Base-by-base conservation (phyloP, 116 monocot genomes). In the Dioscorea cayenensis region DNA sequence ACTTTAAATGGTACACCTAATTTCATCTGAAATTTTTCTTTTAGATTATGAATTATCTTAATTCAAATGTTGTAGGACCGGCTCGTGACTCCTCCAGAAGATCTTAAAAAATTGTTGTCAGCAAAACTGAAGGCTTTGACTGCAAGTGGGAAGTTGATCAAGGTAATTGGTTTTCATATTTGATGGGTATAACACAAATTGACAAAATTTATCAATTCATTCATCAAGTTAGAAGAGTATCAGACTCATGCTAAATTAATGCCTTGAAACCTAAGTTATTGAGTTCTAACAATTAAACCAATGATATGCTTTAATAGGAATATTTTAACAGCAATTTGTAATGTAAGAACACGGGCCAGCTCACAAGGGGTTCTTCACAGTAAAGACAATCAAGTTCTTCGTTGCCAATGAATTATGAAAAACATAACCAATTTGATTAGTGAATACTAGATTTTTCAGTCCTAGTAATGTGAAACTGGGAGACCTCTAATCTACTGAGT, bases 101-200 rank as follows among this genome's bases (percentile, higher is more conserved):
- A 88, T 84, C 88, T 92, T 63, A 85, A 80, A 63, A 60, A 60
- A 60, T 59, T 85, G 66, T 67, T 92, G 13, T 88, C 88, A 71
- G 65, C 37, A n/a, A 88, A 86, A 74, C 68, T 92, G 68, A 86
- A 82, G 72, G 51, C 68, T n/a, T 71, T 92, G 82, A 79, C 79
- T 70, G 82, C 77, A 70, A 71, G 62, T 29, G 75, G 86, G 51
- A 92, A 82, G 74, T 71, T 95, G 70, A 71, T 84, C 35, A 95
- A 87, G 91, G 95, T 95, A 89, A 17, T 71, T 37, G 59, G 50
- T 25, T 67, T 20, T 70, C 18, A 13, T 65, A 65, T 55, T 55
- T n/a, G n/a, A 21, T 32, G 52, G 48, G 22, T 68, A 55, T 55
- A n/a, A 3, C 17, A 5, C n/a, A 5, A 43, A 43, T 43, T 43